phyloP scores from a whole-genome alignment of 805 yeast species.

The Metschnikowia gruessii region DNA sequence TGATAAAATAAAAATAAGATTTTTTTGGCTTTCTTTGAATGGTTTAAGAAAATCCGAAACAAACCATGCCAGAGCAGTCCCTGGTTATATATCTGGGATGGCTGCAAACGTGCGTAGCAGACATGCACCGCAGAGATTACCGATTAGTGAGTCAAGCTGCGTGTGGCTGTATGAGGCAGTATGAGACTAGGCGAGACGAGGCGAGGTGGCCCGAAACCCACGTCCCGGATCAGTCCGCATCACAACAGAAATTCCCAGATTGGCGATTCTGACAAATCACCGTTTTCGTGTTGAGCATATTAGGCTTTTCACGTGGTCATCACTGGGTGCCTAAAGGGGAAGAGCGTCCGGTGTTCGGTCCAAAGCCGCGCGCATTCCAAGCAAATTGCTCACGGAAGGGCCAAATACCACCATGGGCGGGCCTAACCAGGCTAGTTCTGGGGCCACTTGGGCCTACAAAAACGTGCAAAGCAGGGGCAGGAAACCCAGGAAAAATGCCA shows the following conservation, averaged over 20 bases:
- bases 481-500: too few relatives aligned
- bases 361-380: slow-evolving; percentile 1
- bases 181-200: background rate
- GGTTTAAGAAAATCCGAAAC: background rate
- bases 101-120: background rate
- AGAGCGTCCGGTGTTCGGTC: background rate
- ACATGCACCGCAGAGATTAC: background rate
- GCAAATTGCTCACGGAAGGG: too few relatives aligned
- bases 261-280: slow-evolving; percentile 1
- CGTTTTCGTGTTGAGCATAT: background rate
- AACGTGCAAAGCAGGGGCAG: too few relatives aligned
- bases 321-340: background rate
- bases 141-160: background rate
- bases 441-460: too few relatives aligned
- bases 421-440: too few relatives aligned
- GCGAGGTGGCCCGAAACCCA: background rate
- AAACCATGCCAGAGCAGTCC: background rate
- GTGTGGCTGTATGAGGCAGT: background rate
- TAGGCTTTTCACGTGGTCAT: background rate
- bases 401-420: too few relatives aligned
- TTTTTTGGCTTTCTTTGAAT: background rate
- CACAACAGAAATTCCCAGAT: background rate
- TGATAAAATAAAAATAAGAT: too few relatives aligned
- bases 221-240: background rate
- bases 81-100: background rate